Conservation (phyloP, 495 filamentous ascomycete genomes). For the Penicillium taxi region DNA sequence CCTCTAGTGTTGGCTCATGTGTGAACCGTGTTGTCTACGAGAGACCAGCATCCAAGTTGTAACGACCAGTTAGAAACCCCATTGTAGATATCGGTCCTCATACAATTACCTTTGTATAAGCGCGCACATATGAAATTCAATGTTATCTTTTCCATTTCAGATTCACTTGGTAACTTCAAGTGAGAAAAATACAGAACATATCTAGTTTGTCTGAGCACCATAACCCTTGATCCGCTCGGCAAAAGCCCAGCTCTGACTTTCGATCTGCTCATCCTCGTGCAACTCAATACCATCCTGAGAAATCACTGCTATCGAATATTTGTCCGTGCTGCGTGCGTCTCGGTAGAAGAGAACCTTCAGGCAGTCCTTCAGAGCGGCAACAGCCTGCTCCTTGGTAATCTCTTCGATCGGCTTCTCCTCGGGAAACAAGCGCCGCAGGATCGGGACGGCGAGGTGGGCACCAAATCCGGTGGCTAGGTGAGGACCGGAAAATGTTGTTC, state of each 20-base stretch:
- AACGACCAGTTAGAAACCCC: background rate
- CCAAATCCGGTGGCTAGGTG: slow-evolving; percentile 91
- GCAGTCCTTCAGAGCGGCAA: slow-evolving; percentile 74
- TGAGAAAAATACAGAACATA: background rate
- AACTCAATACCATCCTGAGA: slow-evolving; percentile 75
- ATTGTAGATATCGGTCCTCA: slow-evolving; percentile 9
- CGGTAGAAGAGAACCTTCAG: slow-evolving; percentile 98
- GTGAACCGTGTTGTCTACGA: slow-evolving; percentile 64
- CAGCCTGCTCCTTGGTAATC: slow-evolving; percentile 69
- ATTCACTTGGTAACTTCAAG: background rate
- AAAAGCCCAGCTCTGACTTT: slow-evolving; percentile 94
- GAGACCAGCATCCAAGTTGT: slow-evolving; percentile 49
- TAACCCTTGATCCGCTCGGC: slow-evolving; percentile 78
- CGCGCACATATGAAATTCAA: too few species aligned
- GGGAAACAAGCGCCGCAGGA: slow-evolving; percentile 71
- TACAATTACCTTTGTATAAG: too few species aligned
- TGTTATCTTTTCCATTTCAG: background rate
- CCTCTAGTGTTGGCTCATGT: slow-evolving; percentile 63
- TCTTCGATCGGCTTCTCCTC: slow-evolving; percentile 67
- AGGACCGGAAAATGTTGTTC: slow-evolving; percentile 81
- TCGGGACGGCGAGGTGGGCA: slow-evolving; percentile 83
- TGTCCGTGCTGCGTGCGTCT: slow-evolving; percentile 85
- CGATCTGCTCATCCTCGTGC: slow-evolving; percentile 67
- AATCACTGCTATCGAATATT: slow-evolving; percentile 84
- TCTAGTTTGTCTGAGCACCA: slow-evolving; percentile 56